A percentile compares a stretch with the other conserved stretches of the same genome.
Conservation (phyloP, 345 rosid genomes). For the Melaleuca alternifolia region DNA sequence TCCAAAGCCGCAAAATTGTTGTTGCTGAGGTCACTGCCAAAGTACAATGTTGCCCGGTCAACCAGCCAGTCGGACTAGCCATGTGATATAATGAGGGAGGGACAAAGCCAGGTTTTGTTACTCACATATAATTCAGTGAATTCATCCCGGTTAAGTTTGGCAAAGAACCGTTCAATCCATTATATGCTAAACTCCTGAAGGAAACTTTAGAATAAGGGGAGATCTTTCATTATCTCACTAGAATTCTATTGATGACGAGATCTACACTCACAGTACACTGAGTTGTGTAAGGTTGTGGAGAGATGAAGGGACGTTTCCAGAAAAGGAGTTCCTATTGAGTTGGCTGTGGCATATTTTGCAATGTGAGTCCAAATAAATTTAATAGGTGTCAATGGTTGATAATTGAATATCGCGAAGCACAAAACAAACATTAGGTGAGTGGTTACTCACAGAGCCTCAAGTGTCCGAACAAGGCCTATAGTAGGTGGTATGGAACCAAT, state of each 20-base stretch:
- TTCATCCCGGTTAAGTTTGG: constrained; percentile 28
- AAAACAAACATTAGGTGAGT: not conserved
- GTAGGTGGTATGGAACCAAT: constrained; percentile 19
- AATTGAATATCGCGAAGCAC: not conserved
- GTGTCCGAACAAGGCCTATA: constrained; percentile 10
- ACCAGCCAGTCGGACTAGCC: not conserved
- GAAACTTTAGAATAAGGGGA: not conserved
- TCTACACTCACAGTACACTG: constrained; percentile 22
- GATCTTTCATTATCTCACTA: not conserved
- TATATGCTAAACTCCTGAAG: constrained; percentile 24
- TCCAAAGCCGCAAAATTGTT: constrained; percentile 16
- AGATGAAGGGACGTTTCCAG: constrained; percentile 17
- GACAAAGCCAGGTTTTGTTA: not conserved
- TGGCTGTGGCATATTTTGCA: constrained; percentile 15
- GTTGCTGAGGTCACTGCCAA: constrained; percentile 34
- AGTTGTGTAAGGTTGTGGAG: constrained; percentile 11
- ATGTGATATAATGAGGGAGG: not conserved
- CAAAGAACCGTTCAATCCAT: constrained; percentile 16
- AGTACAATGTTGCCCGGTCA: not conserved
- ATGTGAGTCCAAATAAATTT: not conserved
- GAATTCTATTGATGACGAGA: not conserved
- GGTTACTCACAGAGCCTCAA: constrained; percentile 32
- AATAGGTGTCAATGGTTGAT: not conserved
- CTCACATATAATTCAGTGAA: constrained; percentile 26
- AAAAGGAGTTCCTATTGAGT: constrained; percentile 21